Percentiles rank a stretch among this genome's conserved stretches.
Conservation (phyloP, 2,329 filamentous ascomycete species). For the Beauveria asiatica region DNA sequence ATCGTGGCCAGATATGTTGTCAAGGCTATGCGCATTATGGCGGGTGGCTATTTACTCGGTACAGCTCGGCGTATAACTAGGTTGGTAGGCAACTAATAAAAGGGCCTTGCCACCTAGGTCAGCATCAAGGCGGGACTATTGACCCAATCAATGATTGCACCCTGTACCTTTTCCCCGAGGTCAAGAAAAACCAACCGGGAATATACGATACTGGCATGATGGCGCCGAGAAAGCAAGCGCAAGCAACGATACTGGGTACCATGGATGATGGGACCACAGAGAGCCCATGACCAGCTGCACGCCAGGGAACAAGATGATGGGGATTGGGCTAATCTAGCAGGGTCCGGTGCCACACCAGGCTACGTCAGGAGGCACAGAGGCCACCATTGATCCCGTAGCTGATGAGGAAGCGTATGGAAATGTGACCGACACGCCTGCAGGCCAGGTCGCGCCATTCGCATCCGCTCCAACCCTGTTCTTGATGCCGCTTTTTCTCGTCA, state of each 20-base stretch:
- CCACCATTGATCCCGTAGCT: too few relatives aligned
- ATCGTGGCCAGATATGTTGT: neutral
- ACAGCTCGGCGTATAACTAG: neutral
- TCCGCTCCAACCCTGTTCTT: neutral
- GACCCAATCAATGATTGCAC: too few relatives aligned
- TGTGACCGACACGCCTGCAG: neutral
- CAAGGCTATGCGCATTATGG: neutral
- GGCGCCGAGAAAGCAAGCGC: neutral
- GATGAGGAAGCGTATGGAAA: neutral
- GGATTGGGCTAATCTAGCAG: neutral
- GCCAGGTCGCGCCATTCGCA: neutral
- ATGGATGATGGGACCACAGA: too few relatives aligned
- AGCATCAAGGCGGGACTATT: too few relatives aligned
- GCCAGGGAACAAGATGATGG: neutral
- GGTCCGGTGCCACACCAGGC: neutral
- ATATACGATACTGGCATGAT: neutral
- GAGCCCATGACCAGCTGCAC: neutral
- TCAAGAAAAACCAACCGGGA: too few relatives aligned
- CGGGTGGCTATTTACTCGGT: neutral
- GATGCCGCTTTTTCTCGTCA: neutral
- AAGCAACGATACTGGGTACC: neutral
- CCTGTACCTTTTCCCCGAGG: too few relatives aligned
- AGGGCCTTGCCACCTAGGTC: too few relatives aligned
- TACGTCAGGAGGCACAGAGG: neutral
- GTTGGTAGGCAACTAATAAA: too few relatives aligned